phyloP scores from a whole-genome alignment of 495 filamentous ascomycete genomes.

The Xylaria telfairii region DNA sequence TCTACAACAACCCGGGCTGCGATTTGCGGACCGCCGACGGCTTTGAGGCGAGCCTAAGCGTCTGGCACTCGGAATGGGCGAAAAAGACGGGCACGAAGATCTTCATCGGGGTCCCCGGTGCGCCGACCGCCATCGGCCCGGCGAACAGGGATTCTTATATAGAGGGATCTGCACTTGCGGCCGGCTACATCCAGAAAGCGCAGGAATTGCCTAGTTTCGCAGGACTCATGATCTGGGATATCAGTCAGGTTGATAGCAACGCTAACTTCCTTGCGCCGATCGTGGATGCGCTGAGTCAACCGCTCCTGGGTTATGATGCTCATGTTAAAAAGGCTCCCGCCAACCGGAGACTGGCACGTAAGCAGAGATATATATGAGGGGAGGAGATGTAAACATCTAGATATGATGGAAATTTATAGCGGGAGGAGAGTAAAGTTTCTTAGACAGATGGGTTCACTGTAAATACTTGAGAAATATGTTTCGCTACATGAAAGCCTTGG shows the following conservation, averaged over 20 bases:
- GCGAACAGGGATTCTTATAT: conserved; percentile 59
- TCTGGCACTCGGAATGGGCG: background rate
- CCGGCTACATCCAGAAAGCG: background rate
- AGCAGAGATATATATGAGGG: no score
- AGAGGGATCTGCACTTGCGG: conserved; percentile 4
- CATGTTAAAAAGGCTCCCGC: background rate
- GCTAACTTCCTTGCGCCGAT: conserved; percentile 53
- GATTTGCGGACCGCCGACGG: conserved; percentile 60
- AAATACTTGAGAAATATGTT: background rate
- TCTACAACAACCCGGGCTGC: conserved; percentile 67
- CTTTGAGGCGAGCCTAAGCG: conserved; percentile 28
- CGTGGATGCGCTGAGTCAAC: background rate
- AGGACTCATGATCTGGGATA: conserved; percentile 77
- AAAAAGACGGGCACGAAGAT: conserved; percentile 60
- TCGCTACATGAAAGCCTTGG: background rate
- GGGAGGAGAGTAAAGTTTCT: background rate
- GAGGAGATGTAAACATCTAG: background rate
- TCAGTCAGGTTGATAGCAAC: conserved; percentile 64
- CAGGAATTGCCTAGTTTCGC: conserved; percentile 56
- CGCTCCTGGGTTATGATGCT: background rate
- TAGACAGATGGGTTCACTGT: background rate
- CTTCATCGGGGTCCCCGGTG: conserved; percentile 69
- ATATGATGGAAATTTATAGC: background rate
- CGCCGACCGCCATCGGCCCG: conserved; percentile 52
- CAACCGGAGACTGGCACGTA: background rate